Percentiles rank a stretch among this genome's conserved stretches.
Evolutionary conservation across 2,329 filamentous ascomycete genomes (phyloP).

Genomic region (Trichoderma oligosporum): DNA sequence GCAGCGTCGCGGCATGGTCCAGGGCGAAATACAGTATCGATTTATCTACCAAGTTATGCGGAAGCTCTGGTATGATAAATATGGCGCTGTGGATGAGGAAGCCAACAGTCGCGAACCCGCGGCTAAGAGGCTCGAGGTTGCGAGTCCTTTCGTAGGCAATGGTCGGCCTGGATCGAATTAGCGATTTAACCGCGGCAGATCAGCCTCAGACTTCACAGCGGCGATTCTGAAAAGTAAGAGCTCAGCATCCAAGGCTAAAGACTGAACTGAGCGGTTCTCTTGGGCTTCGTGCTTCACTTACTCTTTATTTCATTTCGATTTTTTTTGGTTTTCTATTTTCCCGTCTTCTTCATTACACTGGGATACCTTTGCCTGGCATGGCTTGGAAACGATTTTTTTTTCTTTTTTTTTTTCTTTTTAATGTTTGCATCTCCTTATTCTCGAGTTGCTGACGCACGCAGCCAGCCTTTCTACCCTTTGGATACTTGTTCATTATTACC

Average conservation of each 20-base stretch:
- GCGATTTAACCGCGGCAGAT: constrained; percentile 14
- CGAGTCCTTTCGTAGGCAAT: constrained; percentile 39
- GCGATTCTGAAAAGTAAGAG: constrained; percentile 13
- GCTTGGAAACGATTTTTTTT: not conserved
- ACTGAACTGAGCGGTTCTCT: constrained; percentile 10
- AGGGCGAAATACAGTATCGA: constrained; percentile 75
- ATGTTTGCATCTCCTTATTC: not conserved
- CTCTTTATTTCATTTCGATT: not conserved
- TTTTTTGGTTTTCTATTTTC: not conserved
- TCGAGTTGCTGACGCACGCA: not conserved
- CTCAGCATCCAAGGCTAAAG: constrained; percentile 4
- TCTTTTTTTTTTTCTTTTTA: not conserved
- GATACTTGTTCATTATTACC: not conserved
- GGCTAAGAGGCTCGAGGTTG: constrained; percentile 51
- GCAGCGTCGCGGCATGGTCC: constrained; percentile 94
- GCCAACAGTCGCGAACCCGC: constrained; percentile 42
- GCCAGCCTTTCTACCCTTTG: not conserved
- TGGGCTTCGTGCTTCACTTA: not conserved
- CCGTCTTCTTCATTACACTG: not conserved
- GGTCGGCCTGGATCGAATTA: constrained; percentile 15
- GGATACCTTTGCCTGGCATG: not conserved
- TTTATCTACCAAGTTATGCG: constrained; percentile 87
- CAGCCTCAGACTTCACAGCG: constrained; percentile 8
- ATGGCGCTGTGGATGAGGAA: constrained; percentile 40
- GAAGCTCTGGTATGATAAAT: constrained; percentile 67